Evolutionary conservation across 371 early-diverging fungal genomes (phyloP).

Genomic region (Apophysomyces variabilis): DNA sequence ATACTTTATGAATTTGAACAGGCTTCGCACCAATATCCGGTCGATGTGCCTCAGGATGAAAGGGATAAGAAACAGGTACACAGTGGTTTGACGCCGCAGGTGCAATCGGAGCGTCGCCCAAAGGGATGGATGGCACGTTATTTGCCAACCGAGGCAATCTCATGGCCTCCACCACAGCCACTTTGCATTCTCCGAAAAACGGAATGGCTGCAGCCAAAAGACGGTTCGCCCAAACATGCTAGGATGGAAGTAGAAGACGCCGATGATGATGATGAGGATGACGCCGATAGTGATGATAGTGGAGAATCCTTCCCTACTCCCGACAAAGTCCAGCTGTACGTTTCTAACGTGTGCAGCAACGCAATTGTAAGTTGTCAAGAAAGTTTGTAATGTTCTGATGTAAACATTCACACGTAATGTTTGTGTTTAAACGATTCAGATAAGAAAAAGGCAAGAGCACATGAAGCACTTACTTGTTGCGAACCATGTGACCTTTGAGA

Average conservation of each 20-base stretch:
- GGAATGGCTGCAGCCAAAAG: conserved; percentile 11
- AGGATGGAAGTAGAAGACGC: background rate
- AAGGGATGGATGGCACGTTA: conserved; percentile 28
- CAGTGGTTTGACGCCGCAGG: background rate
- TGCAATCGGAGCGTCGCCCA: background rate
- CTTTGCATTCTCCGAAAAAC: conserved; percentile 25
- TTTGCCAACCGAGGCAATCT: conserved; percentile 49
- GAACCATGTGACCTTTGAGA: conserved; percentile 36
- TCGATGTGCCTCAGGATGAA: conserved; percentile 16
- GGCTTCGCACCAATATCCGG: conserved; percentile 41
- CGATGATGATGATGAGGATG: background rate
- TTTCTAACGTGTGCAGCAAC: conserved; percentile 49
- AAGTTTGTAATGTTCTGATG: background rate
- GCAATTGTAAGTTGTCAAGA: conserved; percentile 31
- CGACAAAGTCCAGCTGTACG: conserved; percentile 48
- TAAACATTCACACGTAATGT: background rate
- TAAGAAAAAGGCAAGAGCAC: conserved; percentile 51
- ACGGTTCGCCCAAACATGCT: conserved; percentile 1
- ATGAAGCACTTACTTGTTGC: conserved; percentile 39
- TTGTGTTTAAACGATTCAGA: conserved; percentile 21
- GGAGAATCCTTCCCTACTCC: conserved; percentile 38
- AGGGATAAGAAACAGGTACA: background rate
- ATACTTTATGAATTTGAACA: conserved; percentile 77
- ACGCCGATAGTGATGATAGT: conserved; percentile 11
- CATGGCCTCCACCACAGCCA: conserved; percentile 45